Evolutionary conservation across 192 early-diverging fungal genomes (phyloP).

Genomic region (Rhizoclosmatium globosum): DNA sequence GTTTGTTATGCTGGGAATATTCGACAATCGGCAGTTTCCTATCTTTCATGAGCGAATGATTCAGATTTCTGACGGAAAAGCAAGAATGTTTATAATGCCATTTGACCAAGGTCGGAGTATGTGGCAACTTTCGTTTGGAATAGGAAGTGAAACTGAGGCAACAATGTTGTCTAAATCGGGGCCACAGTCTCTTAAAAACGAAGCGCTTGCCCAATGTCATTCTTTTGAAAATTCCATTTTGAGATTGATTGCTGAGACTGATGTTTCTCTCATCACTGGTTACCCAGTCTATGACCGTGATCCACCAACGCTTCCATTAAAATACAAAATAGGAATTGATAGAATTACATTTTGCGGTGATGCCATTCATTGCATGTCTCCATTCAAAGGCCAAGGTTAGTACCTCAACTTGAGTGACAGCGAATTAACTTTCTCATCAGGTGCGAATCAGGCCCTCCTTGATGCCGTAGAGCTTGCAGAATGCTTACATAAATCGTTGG

Average conservation of each 20-base stretch:
- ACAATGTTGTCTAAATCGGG: constrained; percentile 6
- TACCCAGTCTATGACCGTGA: constrained; percentile 42
- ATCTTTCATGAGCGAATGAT: constrained; percentile 33
- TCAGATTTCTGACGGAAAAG: constrained; percentile 33
- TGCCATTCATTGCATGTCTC: constrained; percentile 33
- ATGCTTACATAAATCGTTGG: background rate
- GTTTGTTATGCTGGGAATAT: constrained; percentile 40
- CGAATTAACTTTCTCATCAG: constrained; percentile 4
- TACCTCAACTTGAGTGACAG: too few species aligned
- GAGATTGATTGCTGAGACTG: constrained; percentile 6
- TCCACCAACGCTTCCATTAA: constrained; percentile 1
- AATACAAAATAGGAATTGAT: background rate
- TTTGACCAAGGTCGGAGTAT: constrained; percentile 31
- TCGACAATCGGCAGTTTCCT: background rate
- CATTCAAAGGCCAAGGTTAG: constrained; percentile 36
- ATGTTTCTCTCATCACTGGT: constrained; percentile 19
- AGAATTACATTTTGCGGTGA: constrained; percentile 25
- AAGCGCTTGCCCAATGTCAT: constrained; percentile 20
- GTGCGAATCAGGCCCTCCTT: constrained; percentile 33
- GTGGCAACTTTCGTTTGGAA: constrained; percentile 35
- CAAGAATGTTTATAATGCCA: constrained; percentile 39
- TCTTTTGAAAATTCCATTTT: constrained; percentile 9
- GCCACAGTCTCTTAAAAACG: background rate
- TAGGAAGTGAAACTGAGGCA: constrained; percentile 3
- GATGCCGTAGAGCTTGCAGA: constrained; percentile 35